Evolutionary conservation across 2,329 filamentous ascomycete genomes (phyloP).

Genomic region (Fusarium tjaetaba): DNA sequence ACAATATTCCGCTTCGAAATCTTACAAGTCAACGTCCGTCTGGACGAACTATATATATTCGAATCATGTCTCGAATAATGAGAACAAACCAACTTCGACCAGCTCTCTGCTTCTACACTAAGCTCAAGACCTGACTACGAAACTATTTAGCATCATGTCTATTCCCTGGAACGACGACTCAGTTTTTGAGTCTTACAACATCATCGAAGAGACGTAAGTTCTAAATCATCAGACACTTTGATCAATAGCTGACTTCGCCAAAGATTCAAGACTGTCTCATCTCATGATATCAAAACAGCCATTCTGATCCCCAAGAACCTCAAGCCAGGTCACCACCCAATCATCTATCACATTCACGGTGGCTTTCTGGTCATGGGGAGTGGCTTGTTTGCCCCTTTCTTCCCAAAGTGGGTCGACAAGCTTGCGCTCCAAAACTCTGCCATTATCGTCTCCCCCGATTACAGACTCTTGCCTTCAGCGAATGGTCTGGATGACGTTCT

Average conservation of each 20-base stretch:
- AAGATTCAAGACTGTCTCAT: slow-evolving; percentile 36
- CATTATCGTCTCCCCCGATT: slow-evolving; percentile 42
- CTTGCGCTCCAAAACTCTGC: slow-evolving; percentile 39
- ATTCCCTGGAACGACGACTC: slow-evolving; percentile 30
- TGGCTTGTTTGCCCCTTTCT: slow-evolving; percentile 39
- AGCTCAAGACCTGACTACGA: rapidly evolving
- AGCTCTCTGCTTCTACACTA: neutral
- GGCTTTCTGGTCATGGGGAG: slow-evolving; percentile 40
- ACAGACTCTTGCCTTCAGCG: slow-evolving; percentile 38
- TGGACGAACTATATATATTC: neutral
- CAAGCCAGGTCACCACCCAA: slow-evolving; percentile 30
- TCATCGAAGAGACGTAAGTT: slow-evolving; percentile 32
- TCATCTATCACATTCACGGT: slow-evolving; percentile 42
- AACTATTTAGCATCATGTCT: slow-evolving; percentile 1
- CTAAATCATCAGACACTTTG: rapidly evolving
- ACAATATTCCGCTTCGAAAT: neutral
- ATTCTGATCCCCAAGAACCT: slow-evolving; percentile 42
- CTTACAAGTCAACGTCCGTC: rapidly evolving
- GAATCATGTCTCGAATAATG: neutral
- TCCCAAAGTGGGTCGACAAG: slow-evolving; percentile 34
- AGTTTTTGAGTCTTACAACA: slow-evolving; percentile 30
- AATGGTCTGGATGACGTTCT: slow-evolving; percentile 42
- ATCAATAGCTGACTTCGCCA: neutral
- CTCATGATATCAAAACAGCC: slow-evolving; percentile 33
- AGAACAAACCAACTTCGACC: neutral